Percentiles rank a stretch among this genome's conserved stretches.
Conservation (phyloP, 2,329 filamentous ascomycete species). For the Cytospora leucostoma region DNA sequence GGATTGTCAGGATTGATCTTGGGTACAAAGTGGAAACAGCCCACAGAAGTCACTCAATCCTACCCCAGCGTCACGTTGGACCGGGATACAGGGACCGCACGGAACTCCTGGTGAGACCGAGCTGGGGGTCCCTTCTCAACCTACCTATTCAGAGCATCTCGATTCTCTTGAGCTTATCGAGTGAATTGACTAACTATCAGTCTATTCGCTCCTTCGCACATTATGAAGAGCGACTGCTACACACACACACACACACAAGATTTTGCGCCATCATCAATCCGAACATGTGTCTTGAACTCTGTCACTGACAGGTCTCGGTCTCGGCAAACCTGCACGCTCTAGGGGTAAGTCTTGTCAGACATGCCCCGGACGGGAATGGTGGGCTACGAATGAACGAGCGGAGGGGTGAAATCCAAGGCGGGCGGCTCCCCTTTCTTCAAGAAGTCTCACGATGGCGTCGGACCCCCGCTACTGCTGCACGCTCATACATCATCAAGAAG, state of each 20-base stretch:
- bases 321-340: conserved; percentile 10
- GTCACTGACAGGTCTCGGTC: conserved; percentile 21
- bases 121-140: not conserved
- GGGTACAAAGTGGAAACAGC: not conserved
- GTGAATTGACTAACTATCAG: not conserved
- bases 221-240: too few relatives aligned
- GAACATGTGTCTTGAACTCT: conserved; percentile 5
- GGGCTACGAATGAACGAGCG: not conserved
- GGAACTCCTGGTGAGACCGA: conserved; percentile 18
- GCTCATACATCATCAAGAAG: conserved; percentile 8
- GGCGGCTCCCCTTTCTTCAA: conserved; percentile 5
- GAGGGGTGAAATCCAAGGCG: not conserved
- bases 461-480: not conserved
- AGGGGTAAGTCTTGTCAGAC: not conserved
- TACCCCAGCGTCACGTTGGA: conserved; percentile 21
- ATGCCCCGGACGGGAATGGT: not conserved
- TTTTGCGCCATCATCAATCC: conserved; percentile 10
- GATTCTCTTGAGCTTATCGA: not conserved
- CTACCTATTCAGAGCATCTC: not conserved
- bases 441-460: conserved; percentile 14
- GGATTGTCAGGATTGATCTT: conserved; percentile 2
- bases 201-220: not conserved
- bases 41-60: conserved; percentile 13
- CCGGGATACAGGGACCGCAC: conserved; percentile 24
- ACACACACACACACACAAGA: not conserved